A percentile compares a stretch with the other conserved stretches of the same genome.
Evolutionary conservation across 23 red algal genomes (phyloP).

Genomic region (Gracilaria vermiculophylla): DNA sequence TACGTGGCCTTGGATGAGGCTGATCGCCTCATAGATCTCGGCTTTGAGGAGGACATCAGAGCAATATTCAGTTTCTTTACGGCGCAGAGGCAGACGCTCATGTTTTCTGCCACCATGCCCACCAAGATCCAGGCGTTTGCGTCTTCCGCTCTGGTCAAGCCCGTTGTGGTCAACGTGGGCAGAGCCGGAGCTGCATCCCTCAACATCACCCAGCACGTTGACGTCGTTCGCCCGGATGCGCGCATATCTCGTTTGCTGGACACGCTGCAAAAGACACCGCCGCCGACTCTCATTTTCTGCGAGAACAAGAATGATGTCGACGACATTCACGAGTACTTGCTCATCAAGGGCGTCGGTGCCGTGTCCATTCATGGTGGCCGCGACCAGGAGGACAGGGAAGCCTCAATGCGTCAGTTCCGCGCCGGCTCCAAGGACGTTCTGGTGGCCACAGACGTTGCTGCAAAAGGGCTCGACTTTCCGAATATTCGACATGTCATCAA

Average conservation of each 20-base stretch:
- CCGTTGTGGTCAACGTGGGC: slow-evolving; percentile 79
- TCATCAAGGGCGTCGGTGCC: slow-evolving; percentile 74
- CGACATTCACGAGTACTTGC: slow-evolving; percentile 87
- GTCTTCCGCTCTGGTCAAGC: slow-evolving; percentile 76
- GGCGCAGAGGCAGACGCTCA: slow-evolving; percentile 88
- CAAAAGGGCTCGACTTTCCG: slow-evolving; percentile 91
- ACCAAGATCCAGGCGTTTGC: slow-evolving; percentile 88
- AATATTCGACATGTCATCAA: slow-evolving; percentile 91
- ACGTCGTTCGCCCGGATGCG: slow-evolving; percentile 70
- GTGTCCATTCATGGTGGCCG: slow-evolving; percentile 81
- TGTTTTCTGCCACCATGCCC: slow-evolving; percentile 97
- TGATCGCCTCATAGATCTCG: slow-evolving; percentile 88
- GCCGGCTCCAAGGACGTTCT: slow-evolving; percentile 77
- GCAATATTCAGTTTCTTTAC: slow-evolving; percentile 88
- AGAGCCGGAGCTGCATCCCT: slow-evolving; percentile 81
- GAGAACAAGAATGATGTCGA: slow-evolving; percentile 85
- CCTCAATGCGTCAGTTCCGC: slow-evolving; percentile 79
- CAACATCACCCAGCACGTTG: slow-evolving; percentile 79
- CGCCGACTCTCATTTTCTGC: slow-evolving; percentile 85
- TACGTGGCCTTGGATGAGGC: slow-evolving; percentile 87
- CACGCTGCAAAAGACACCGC: slow-evolving; percentile 76
- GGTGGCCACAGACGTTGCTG: slow-evolving; percentile 94
- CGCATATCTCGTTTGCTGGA: slow-evolving; percentile 70
- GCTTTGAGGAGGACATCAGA: slow-evolving; percentile 90
- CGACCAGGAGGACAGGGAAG: slow-evolving; percentile 85